Evolutionary conservation across 108 stramenopile genomes (phyloP).

Genomic region (Tribonema minus): DNA sequence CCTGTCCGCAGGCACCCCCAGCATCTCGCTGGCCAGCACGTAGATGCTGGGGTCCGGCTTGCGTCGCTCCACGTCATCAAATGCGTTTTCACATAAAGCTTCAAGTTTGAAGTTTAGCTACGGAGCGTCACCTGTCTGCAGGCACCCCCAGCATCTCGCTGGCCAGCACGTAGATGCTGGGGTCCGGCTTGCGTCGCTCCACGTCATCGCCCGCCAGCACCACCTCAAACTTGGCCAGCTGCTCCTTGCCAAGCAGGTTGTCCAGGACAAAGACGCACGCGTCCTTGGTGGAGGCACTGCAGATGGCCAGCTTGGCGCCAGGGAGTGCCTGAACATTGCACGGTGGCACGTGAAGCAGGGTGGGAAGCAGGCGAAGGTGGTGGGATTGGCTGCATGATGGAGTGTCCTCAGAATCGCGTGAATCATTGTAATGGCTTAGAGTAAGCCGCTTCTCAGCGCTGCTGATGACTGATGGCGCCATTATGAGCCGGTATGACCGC

Average conservation of each 20-base stretch:
- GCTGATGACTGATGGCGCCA: no score
- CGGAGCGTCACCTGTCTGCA: constrained; percentile 29
- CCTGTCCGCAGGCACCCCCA: constrained; percentile 20
- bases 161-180: constrained; percentile 42
- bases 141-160: constrained; percentile 26
- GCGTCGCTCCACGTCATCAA: constrained; percentile 36
- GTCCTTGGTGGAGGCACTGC: constrained; percentile 44
- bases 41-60: constrained; percentile 51
- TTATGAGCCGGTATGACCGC: no score
- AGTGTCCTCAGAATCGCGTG: no score
- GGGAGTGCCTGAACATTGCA: not conserved
- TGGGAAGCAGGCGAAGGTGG: no score
- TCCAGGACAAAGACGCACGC: constrained; percentile 45
- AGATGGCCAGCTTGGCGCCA: constrained; percentile 40
- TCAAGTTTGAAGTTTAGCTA: no score
- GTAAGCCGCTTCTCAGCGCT: no score
- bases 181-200: constrained; percentile 36
- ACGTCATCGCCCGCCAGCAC: constrained; percentile 44
- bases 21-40: constrained; percentile 27
- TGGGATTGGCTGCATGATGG: no score
- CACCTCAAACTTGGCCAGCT: constrained; percentile 37
- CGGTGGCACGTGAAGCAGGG: no score
- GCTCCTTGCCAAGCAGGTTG: constrained; percentile 34
- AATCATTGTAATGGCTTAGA: no score
- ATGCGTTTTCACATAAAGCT: no score